Percentiles rank a stretch among this genome's conserved stretches.
These are phyloP conservation scores for Umbelopsis ramanniana DNA, from an alignment of 192 early-diverging fungal genomes.

Conservation along the genomic window DNA sequence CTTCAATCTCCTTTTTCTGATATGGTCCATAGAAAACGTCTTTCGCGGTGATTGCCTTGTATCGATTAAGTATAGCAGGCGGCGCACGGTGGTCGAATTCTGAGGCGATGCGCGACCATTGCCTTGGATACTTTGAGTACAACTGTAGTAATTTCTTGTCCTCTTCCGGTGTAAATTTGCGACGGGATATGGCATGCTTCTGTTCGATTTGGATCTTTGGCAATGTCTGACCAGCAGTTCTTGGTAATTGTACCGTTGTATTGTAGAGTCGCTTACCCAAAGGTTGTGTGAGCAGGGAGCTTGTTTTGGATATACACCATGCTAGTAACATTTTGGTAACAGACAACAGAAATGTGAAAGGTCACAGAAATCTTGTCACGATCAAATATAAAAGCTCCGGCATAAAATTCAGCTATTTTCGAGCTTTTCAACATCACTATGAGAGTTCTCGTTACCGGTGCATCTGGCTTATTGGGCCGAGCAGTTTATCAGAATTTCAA, in stretches of 20 bases:
- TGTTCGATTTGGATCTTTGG: slow-evolving; percentile 10
- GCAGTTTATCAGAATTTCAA: slow-evolving; percentile 64
- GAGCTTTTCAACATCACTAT: slow-evolving; percentile 25
- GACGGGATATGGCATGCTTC: slow-evolving; percentile 18
- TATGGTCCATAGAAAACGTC: slow-evolving; percentile 7
- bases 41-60: slow-evolving; percentile 6
- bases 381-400: neutral
- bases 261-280: neutral
- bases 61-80: slow-evolving; percentile 1
- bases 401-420: neutral
- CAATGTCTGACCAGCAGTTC: neutral
- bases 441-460: slow-evolving; percentile 79
- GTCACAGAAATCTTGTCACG: neutral
- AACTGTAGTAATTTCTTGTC: slow-evolving; percentile 16
- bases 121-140: slow-evolving; percentile 1
- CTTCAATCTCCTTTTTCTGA: neutral
- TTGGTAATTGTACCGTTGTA: neutral
- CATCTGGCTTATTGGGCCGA: slow-evolving; percentile 83
- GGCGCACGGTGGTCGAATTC: neutral
- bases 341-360: neutral
- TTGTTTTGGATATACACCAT: slow-evolving; percentile 1
- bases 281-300: neutral
- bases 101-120: slow-evolving; percentile 7
- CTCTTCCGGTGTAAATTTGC: neutral
- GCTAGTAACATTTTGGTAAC: neutral